Conservation (phyloP, 768 basidiomycete species). For the Ramaria sp. region DNA sequence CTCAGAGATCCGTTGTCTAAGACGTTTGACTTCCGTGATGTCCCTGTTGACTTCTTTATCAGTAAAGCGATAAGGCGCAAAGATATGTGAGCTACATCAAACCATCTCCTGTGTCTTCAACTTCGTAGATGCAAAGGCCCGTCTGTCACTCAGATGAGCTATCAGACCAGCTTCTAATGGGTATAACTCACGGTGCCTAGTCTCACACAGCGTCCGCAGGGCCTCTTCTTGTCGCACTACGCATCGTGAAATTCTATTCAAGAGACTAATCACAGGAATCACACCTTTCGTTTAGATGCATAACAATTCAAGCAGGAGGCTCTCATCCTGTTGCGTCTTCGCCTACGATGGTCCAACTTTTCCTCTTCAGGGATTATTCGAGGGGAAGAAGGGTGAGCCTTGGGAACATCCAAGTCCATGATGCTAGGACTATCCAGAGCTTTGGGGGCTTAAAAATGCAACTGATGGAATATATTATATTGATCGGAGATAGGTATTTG, state of each 20-base stretch:
- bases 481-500: too few species aligned
- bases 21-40: background rate
- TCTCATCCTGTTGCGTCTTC: constrained; percentile 4
- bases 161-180: background rate
- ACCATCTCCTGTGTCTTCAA: background rate
- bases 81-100: background rate
- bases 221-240: constrained; percentile 7
- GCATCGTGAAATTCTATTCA: background rate
- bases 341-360: background rate
- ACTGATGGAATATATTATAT: too few species aligned
- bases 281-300: constrained; percentile 4
- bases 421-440: too few species aligned
- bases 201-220: constrained; percentile 5
- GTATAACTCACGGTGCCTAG: background rate
- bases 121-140: constrained; percentile 4
- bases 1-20: constrained; percentile 2
- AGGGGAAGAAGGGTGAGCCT: too few species aligned
- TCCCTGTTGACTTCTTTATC: background rate
- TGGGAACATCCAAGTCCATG: too few species aligned
- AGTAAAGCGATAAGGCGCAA: background rate
- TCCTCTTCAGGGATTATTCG: background rate
- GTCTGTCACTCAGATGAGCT: background rate
- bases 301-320: constrained; percentile 9
- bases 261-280: background rate
- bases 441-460: too few species aligned